Conservation (phyloP, 306 rosid species). For the Senna siamea region DNA sequence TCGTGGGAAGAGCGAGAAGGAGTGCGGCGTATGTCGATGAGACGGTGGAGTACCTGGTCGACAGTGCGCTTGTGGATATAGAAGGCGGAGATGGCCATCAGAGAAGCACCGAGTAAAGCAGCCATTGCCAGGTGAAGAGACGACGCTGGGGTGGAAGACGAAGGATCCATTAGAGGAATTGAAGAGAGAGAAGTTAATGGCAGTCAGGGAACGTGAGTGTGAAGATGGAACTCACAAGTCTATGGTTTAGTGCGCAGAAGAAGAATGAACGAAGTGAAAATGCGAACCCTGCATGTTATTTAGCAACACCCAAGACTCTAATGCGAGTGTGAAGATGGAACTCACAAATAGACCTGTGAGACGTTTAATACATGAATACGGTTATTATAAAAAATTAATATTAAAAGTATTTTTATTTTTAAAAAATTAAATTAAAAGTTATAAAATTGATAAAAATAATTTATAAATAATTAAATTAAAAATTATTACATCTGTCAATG, state of each 20-base stretch:
- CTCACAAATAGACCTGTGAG: too few relatives aligned
- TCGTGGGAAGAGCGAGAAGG: constrained; percentile 3
- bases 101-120: constrained; percentile 52
- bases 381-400: too few relatives aligned
- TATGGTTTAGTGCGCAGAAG: background rate
- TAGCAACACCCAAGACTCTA: too few relatives aligned
- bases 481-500: too few relatives aligned
- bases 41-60: constrained; percentile 50
- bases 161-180: background rate
- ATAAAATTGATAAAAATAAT: too few relatives aligned
- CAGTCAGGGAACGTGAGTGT: background rate
- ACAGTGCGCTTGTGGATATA: constrained; percentile 60
- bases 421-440: too few relatives aligned
- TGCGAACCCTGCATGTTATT: too few relatives aligned
- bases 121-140: constrained; percentile 53
- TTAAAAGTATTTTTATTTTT: too few relatives aligned
- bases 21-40: constrained; percentile 49
- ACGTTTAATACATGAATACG: too few relatives aligned
- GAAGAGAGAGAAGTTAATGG: background rate
- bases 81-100: constrained; percentile 59
- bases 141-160: constrained; percentile 36
- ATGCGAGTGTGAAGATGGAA: too few relatives aligned
- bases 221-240: background rate
- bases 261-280: background rate
- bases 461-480: too few relatives aligned